Evolutionary conservation across 192 early-diverging fungal species (phyloP), one percentile per base, ranked within the genome.

Genomic region (Pilaira anomala): DNA sequence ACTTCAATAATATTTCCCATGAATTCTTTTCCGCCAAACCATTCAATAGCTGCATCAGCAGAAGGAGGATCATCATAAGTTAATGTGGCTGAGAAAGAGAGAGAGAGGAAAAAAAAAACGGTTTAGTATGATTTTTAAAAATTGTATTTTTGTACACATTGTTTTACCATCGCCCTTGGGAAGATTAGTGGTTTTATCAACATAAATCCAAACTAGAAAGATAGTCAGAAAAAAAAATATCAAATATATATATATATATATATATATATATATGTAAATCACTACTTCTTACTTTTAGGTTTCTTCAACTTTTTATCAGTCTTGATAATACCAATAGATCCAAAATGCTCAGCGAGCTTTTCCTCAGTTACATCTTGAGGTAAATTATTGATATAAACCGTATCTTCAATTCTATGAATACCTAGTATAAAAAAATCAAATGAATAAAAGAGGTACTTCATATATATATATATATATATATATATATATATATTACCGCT

Each of bases 51-150:
- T 46, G 80, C 85, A 56, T 85, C 83, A 18, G 84, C 80, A 21
- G 89, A 77, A 14, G 74, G 78, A 3, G 89, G 87, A 72, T 91
- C 89, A 42, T 88, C 87, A 70, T 88, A 91, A 3, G 88, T 90
- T 13, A 91, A 70, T 16, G 88, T 91, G 8, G 87, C 87, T 79
- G 41, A 48, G 36, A 65, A 55, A 42, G 24, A 18, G 7, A 6
- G 22, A 33, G 5, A 49, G 44, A 3, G 57, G 24, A 29, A 53
- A 28, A 6, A 33, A 61, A 29, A 14, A 21, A 54, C 11, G n/a
- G n/a, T n/a, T n/a, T n/a, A n/a, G n/a, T n/a, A n/a, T n/a, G n/a
- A n/a, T 48, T 21, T 36, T 22, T 19, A 41, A 14, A 26, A 53
- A 4, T 14, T 7, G 18, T 8, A 44, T 13, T 22, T 45, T 7